A percentile compares a stretch with the other conserved stretches of the same genome.
Evolutionary conservation across 2,329 filamentous ascomycete species (phyloP).

Genomic region (Epichloe bromicola): DNA sequence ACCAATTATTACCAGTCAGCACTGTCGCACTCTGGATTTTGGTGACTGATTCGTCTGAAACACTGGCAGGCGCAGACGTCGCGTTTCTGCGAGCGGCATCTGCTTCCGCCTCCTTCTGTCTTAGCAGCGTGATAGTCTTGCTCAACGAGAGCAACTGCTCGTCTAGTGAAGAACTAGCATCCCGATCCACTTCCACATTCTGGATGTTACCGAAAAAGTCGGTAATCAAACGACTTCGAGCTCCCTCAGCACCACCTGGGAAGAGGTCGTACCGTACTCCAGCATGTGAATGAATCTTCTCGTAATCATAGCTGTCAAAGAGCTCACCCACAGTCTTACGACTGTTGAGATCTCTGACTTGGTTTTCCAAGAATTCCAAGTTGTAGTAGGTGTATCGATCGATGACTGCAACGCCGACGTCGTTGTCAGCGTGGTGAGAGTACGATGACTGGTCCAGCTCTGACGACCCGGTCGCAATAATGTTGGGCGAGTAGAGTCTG

Average conservation of each 20-base stretch:
- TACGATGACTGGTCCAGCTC: slow-evolving; percentile 95
- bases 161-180: slow-evolving; percentile 43
- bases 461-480: slow-evolving; percentile 93
- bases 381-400: slow-evolving; percentile 99
- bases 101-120: slow-evolving; percentile 33
- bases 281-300: slow-evolving; percentile 86
- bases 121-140: slow-evolving; percentile 45
- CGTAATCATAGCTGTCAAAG: slow-evolving; percentile 90
- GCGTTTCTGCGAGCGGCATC: slow-evolving; percentile 19
- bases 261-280: slow-evolving; percentile 96
- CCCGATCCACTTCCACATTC: slow-evolving; percentile 76
- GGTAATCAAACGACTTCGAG: slow-evolving; percentile 69
- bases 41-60: slow-evolving; percentile 15
- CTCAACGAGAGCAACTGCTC: slow-evolving; percentile 71
- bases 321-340: slow-evolving; percentile 87
- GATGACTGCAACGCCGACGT: slow-evolving; percentile 95
- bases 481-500: slow-evolving; percentile 95
- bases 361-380: slow-evolving; percentile 85
- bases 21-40: slow-evolving; percentile 37
- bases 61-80: slow-evolving; percentile 16
- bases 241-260: slow-evolving; percentile 64
- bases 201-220: slow-evolving; percentile 99
- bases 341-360: slow-evolving; percentile 72
- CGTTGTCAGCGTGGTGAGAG: slow-evolving; percentile 94
- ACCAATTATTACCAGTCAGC: slow-evolving; percentile 53